These are phyloP conservation scores for Gastrodia elata DNA, from an alignment of 106 monocot species.

Conservation along the genomic window DNA sequence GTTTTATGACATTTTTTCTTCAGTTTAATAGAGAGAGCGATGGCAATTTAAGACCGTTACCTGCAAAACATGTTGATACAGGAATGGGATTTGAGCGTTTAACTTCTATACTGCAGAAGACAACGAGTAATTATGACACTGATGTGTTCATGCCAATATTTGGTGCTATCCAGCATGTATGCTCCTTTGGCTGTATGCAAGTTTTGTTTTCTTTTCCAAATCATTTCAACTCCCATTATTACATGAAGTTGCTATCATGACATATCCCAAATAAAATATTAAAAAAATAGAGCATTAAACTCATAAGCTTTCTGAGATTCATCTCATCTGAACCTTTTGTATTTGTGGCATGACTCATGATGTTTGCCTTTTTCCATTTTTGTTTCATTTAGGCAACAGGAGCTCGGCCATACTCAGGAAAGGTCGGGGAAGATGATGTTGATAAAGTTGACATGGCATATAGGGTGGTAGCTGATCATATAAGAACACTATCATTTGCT, in stretches of 20 bases:
- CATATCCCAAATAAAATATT: not conserved
- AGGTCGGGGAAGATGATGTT: slow-evolving; percentile 66
- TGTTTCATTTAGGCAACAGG: slow-evolving; percentile 41
- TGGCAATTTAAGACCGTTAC: slow-evolving; percentile 68
- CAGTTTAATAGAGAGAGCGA: slow-evolving; percentile 88
- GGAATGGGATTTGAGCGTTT: slow-evolving; percentile 91
- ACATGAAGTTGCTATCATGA: not conserved
- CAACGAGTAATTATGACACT: slow-evolving; percentile 97
- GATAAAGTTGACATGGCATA: slow-evolving; percentile 94
- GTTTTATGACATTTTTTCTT: slow-evolving; percentile 8
- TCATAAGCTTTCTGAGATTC: not conserved
- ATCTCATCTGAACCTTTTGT: not conserved
- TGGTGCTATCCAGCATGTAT: slow-evolving; percentile 77
- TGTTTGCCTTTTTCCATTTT: not conserved
- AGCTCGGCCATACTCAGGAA: slow-evolving; percentile 65
- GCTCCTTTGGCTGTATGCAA: not conserved
- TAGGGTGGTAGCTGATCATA: slow-evolving; percentile 90
- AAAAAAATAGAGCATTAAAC: not conserved
- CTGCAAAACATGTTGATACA: slow-evolving; percentile 88
- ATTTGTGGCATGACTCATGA: not conserved
- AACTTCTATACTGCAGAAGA: slow-evolving; percentile 85
- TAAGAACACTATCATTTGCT: slow-evolving; percentile 86
- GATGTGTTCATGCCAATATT: slow-evolving; percentile 87
- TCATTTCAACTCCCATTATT: not conserved
- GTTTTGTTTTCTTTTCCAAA: not conserved